Base-by-base conservation (phyloP, 1,284 basidiomycete genomes). In the Athelia psychrophila region DNA sequence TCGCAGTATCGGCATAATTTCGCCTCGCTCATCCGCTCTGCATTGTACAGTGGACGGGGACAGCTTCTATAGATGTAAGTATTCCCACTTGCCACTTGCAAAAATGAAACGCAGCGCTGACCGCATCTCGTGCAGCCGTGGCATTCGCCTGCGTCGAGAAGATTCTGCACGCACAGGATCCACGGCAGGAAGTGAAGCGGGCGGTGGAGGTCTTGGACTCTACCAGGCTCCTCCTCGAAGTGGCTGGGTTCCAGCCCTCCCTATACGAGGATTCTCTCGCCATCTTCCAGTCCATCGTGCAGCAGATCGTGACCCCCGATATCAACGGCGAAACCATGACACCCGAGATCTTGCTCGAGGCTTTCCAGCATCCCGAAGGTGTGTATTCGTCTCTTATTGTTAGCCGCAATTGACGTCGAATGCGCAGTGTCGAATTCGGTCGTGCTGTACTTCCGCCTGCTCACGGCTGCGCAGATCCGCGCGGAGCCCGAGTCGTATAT, bases 401-500 rank as follows among this genome's bases (percentile, higher is more conserved):
- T n/a, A n/a, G n/a, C n/a, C n/a, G n/a, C n/a, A n/a, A n/a, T n/a
- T n/a, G n/a, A n/a, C n/a, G n/a, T n/a, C n/a, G n/a, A n/a, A n/a
- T n/a, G n/a, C n/a, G n/a, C n/a, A 89, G 85, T 72, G 13, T 88
- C 85, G 10, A 87, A 88, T 64, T 80, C 79, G n/a, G 79, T 89
- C 57, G 83, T 88, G 27, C 77, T 85, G 55, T 89, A 83, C 62
- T 77, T 96, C 58, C 81, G 93, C 40, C 74, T 95, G 48, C 71
- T 94, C 20, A 90, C 93, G 52, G 90, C 91, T 0, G 87, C 92
- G 1, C 83, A 91, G 66, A 88, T 96, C 58, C 84, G 88, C 16
- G 67, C 76, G 4, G 76, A 90, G 56, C 72, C 80, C 1, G 81
- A 83, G 13, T 68, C 76, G 50, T 94, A 86, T 64, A 75, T 77